phyloP scores from a whole-genome alignment of 176 grass and related monocot species.

The Musa beccarii region DNA sequence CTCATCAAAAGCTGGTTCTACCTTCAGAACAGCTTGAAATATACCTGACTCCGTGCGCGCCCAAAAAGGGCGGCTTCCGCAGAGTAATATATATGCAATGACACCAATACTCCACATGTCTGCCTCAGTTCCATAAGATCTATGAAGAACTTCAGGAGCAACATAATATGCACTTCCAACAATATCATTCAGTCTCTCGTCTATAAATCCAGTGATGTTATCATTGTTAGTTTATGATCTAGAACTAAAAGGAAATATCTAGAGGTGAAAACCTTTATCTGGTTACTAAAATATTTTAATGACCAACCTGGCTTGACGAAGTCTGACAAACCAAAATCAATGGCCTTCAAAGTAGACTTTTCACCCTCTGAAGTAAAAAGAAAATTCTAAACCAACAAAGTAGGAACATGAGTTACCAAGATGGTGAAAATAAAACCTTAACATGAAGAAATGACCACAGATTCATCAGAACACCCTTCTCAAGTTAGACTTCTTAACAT shows the following conservation, averaged over 20 bases:
- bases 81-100: constrained; percentile 95
- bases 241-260: not conserved
- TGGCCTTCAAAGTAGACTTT: constrained; percentile 75
- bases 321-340: constrained; percentile 98
- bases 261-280: not conserved
- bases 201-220: constrained; percentile 31
- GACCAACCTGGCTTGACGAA: constrained; percentile 96
- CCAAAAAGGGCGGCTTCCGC: constrained; percentile 93
- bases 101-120: constrained; percentile 99
- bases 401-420: not conserved
- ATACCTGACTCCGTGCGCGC: constrained; percentile 94
- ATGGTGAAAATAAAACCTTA: constrained; percentile 17
- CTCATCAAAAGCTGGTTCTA: constrained; percentile 95
- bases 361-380: constrained; percentile 83
- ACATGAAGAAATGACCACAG: not conserved
- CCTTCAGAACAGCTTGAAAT: constrained; percentile 90
- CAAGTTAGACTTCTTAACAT: not conserved
- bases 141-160: constrained; percentile 92
- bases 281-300: not conserved
- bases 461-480: too few relatives aligned
- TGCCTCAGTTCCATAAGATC: constrained; percentile 86
- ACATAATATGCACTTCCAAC: constrained; percentile 98
- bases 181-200: constrained; percentile 95
- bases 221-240: constrained; percentile 15
- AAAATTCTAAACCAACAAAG: constrained; percentile 62